A percentile compares a stretch with the other conserved stretches of the same genome.
These are phyloP conservation scores for Globisporangium viniferum DNA, from an alignment of 352 stramenopile genomes.

Conservation along the genomic window DNA sequence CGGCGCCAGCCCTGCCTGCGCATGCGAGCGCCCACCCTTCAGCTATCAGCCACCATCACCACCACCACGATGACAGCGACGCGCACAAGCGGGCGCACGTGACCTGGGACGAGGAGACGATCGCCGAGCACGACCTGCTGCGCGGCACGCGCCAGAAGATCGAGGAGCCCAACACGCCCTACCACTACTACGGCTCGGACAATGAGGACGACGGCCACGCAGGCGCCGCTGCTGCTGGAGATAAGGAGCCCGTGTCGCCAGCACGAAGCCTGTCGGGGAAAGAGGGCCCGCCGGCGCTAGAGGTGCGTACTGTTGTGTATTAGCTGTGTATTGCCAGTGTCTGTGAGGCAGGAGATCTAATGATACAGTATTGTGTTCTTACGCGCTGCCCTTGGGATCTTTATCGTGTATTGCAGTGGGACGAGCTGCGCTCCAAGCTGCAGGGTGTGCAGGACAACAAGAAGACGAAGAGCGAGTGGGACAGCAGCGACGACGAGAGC, in stretches of 20 bases:
- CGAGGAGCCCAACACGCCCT: constrained; percentile 92
- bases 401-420: constrained; percentile 34
- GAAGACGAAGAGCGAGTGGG: constrained; percentile 46
- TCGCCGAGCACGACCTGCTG: constrained; percentile 88
- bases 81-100: constrained; percentile 35
- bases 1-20: background rate
- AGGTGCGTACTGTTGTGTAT: constrained; percentile 18
- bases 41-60: background rate
- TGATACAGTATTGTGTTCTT: background rate
- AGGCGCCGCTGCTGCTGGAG: constrained; percentile 17
- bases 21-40: background rate
- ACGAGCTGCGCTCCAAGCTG: constrained; percentile 67
- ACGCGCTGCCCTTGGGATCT: background rate
- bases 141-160: constrained; percentile 93
- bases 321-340: constrained; percentile 13
- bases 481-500: constrained; percentile 48
- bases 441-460: constrained; percentile 44
- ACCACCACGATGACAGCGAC: background rate
- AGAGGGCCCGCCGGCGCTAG: constrained; percentile 33
- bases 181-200: constrained; percentile 61
- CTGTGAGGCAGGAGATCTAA: constrained; percentile 1
- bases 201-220: constrained; percentile 20
- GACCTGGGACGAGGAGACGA: constrained; percentile 91
- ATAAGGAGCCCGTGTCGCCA: constrained; percentile 36
- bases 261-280: constrained; percentile 47